These are phyloP conservation scores for Dissoconium aciculare DNA, from an alignment of 2,329 filamentous ascomycete genomes.

Conservation along the genomic window DNA sequence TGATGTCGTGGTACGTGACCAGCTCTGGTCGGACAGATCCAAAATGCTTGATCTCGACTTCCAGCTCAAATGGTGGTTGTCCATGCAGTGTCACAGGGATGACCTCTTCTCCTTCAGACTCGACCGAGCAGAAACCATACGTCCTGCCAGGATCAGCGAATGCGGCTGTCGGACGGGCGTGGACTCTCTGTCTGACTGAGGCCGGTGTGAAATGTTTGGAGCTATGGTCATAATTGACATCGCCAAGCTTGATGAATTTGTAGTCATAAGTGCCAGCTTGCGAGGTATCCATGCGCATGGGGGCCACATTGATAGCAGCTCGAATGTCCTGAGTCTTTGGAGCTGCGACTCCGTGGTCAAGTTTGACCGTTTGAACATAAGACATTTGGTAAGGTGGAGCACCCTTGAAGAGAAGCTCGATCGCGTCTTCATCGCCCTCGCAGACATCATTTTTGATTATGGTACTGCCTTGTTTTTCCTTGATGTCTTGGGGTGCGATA, in stretches of 20 bases:
- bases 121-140: conserved; percentile 87
- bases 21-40: conserved; percentile 65
- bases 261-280: conserved; percentile 77
- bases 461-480: conserved; percentile 37
- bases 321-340: conserved; percentile 55
- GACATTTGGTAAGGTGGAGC: conserved; percentile 68
- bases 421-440: conserved; percentile 81
- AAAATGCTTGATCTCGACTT: conserved; percentile 87
- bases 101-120: conserved; percentile 60
- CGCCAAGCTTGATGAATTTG: conserved; percentile 65
- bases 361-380: conserved; percentile 64
- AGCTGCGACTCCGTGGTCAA: conserved; percentile 49
- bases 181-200: conserved; percentile 65
- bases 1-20: conserved; percentile 67
- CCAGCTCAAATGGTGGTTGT: conserved; percentile 72
- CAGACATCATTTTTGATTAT: conserved; percentile 72
- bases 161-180: conserved; percentile 64
- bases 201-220: conserved; percentile 50
- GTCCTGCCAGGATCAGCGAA: conserved; percentile 81
- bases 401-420: conserved; percentile 66
- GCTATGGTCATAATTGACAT: conserved; percentile 71
- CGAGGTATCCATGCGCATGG: conserved; percentile 71
- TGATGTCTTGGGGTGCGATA: conserved; percentile 47
- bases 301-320: conserved; percentile 58
- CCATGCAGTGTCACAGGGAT: conserved; percentile 80